phyloP scores from a whole-genome alignment of 1,139 yeast species.

The Meyerozyma athensensis region DNA sequence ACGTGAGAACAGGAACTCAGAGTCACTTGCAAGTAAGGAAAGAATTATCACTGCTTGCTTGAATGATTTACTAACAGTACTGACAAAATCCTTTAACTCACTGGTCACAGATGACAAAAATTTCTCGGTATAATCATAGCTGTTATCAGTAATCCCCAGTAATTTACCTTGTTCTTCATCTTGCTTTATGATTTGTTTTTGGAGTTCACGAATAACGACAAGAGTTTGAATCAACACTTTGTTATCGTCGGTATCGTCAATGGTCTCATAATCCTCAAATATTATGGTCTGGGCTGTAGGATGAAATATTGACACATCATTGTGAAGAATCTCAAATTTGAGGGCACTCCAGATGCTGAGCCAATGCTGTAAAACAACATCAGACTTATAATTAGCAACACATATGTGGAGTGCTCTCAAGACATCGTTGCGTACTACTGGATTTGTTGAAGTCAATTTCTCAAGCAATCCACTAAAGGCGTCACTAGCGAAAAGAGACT shows the following conservation, averaged over 20 bases:
- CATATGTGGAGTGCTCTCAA: slow-evolving; percentile 58
- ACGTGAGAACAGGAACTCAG: slow-evolving; percentile 37
- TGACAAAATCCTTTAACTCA: slow-evolving; percentile 57
- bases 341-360: slow-evolving; percentile 79
- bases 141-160: slow-evolving; percentile 26
- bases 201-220: slow-evolving; percentile 39
- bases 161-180: neutral
- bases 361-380: slow-evolving; percentile 57
- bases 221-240: slow-evolving; percentile 46
- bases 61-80: slow-evolving; percentile 47
- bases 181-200: neutral
- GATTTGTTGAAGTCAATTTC: slow-evolving; percentile 79
- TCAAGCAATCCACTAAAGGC: slow-evolving; percentile 75
- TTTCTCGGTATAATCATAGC: slow-evolving; percentile 20
- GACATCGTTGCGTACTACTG: slow-evolving; percentile 72
- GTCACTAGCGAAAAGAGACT: slow-evolving; percentile 63
- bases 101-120: slow-evolving; percentile 39
- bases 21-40: slow-evolving; percentile 45
- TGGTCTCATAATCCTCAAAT: slow-evolving; percentile 25
- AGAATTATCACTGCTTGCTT: slow-evolving; percentile 60
- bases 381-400: slow-evolving; percentile 45
- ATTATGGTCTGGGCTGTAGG: slow-evolving; percentile 22
- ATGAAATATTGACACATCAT: slow-evolving; percentile 42
- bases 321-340: slow-evolving; percentile 81
- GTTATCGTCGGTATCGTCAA: slow-evolving; percentile 36